Percentiles rank a stretch among this genome's conserved stretches.
phyloP scores from a whole-genome alignment of 352 stramenopile genomes.

The Pythium inflatum region DNA sequence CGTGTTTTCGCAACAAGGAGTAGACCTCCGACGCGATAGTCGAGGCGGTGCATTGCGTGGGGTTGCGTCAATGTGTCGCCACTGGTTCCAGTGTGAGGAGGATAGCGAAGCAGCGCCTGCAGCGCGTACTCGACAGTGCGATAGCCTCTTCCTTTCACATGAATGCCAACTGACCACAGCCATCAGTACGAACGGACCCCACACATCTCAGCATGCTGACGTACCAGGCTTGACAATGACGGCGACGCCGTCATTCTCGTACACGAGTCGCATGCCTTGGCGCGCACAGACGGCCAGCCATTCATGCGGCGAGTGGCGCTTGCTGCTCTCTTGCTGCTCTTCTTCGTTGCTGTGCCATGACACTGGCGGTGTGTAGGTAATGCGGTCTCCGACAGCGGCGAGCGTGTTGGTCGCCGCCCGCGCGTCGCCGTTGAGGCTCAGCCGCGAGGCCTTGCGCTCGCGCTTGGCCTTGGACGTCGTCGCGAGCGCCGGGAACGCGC shows the following conservation, averaged over 20 bases:
- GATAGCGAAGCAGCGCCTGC: constrained; percentile 36
- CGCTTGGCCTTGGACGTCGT: constrained; percentile 74
- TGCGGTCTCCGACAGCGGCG: constrained; percentile 37
- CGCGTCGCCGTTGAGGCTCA: constrained; percentile 47
- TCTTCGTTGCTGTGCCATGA: neutral
- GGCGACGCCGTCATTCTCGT: constrained; percentile 48
- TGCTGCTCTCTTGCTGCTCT: neutral
- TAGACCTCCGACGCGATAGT: constrained; percentile 62
- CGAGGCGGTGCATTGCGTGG: constrained; percentile 62
- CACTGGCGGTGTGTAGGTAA: constrained; percentile 32
- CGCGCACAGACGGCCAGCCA: constrained; percentile 43
- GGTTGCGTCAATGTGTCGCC: too few relatives aligned
- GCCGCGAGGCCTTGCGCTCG: constrained; percentile 43
- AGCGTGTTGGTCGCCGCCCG: constrained; percentile 39
- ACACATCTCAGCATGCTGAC: neutral
- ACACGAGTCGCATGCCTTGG: constrained; percentile 63
- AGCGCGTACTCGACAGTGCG: constrained; percentile 57
- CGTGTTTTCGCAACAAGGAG: constrained; percentile 68
- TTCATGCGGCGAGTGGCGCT: neutral
- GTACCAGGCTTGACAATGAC: constrained; percentile 62
- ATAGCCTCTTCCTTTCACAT: constrained; percentile 61
- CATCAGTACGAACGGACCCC: too few relatives aligned
- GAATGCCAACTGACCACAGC: constrained; percentile 46
- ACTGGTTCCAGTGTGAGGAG: neutral
- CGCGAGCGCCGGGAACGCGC: constrained; percentile 43